Conservation (phyloP, 495 filamentous ascomycete species). For the Aspergillus conjunctus region DNA sequence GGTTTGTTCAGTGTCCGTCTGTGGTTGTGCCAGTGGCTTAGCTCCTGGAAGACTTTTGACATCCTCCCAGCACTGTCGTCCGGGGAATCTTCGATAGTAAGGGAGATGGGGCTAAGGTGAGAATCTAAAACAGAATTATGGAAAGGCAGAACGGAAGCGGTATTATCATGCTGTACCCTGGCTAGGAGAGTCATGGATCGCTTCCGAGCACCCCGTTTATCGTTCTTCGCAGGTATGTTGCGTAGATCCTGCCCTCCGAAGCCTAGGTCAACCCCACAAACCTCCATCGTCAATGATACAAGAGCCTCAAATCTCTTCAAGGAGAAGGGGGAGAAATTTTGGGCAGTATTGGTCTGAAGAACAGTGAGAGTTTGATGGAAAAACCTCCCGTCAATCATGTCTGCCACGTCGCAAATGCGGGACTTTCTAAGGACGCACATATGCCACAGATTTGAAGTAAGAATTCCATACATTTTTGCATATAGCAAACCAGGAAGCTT, state of each 20-base stretch:
- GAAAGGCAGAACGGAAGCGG: conserved; percentile 22
- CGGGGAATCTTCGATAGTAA: conserved; percentile 34
- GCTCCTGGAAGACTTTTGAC: conserved; percentile 54
- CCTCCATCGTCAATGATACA: neutral
- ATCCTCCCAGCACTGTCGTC: conserved; percentile 4
- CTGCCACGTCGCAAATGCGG: conserved; percentile 53
- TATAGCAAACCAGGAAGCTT: conserved; percentile 12
- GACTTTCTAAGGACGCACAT: conserved; percentile 13
- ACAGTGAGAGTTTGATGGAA: conserved; percentile 36
- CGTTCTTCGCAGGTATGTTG: neutral
- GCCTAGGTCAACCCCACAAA: conserved; percentile 8
- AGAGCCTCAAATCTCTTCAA: conserved; percentile 2
- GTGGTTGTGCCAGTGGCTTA: conserved; percentile 68
- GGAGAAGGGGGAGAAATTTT: neutral
- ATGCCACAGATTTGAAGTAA: conserved; percentile 22
- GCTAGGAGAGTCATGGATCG: neutral
- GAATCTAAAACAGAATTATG: conserved; percentile 48
- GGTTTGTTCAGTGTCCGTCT: conserved; percentile 44
- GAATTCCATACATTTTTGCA: neutral
- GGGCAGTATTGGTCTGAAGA: neutral
- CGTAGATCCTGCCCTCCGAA: neutral
- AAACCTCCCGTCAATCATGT: conserved; percentile 67
- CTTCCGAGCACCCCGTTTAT: neutral
- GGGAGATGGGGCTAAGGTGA: conserved; percentile 55
- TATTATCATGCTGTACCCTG: neutral